Evolutionary conservation across 192 early-diverging fungal species (phyloP).

Genomic region (Podila minutissima): DNA sequence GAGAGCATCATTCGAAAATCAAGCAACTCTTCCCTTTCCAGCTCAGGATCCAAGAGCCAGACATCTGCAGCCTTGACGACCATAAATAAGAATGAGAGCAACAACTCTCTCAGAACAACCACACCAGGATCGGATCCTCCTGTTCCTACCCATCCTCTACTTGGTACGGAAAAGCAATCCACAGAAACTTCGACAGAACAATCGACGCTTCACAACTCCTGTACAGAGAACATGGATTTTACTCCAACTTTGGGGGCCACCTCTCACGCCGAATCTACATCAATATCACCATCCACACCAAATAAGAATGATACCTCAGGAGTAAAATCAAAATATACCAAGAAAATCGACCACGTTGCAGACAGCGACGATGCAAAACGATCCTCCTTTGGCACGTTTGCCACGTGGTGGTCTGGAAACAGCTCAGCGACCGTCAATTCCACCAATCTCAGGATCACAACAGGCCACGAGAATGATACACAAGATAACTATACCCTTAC

Average conservation of each 20-base stretch:
- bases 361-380: background rate
- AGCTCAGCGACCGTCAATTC: background rate
- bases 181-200: too few species aligned
- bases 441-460: slow-evolving; percentile 7
- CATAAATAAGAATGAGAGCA: slow-evolving; percentile 1
- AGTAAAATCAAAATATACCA: background rate
- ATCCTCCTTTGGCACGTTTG: slow-evolving; percentile 13
- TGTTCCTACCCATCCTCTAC: background rate
- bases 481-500: background rate
- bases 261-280: background rate
- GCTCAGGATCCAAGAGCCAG: background rate
- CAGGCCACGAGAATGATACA: slow-evolving; percentile 5
- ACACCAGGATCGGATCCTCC: background rate
- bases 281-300: background rate
- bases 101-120: background rate
- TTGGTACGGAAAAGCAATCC: too few species aligned
- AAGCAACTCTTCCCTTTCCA: slow-evolving; percentile 9
- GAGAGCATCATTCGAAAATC: slow-evolving; percentile 36
- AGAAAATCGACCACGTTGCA: background rate
- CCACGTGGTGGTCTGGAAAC: slow-evolving; percentile 37
- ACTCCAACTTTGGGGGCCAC: background rate
- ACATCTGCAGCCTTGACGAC: background rate
- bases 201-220: too few species aligned
- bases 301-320: background rate
- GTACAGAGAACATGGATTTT: too few species aligned